Evolutionary conservation across 2,329 filamentous ascomycete species (phyloP).

Genomic region (Diaporthe helianthi): DNA sequence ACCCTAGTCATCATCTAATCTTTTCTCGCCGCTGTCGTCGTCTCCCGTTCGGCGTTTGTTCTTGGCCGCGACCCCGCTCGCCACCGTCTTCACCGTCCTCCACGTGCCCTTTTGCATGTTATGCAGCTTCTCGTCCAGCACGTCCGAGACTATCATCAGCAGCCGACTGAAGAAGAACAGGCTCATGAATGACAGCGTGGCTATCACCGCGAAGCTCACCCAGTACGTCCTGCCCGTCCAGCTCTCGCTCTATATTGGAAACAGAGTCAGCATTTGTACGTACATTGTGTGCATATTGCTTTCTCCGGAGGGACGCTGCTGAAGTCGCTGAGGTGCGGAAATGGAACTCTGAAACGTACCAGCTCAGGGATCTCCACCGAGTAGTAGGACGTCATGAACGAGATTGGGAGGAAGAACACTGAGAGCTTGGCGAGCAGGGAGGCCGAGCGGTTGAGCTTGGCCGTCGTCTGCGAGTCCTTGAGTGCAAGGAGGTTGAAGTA

Average conservation of each 20-base stretch:
- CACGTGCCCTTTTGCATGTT: constrained; percentile 23
- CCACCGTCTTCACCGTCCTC: constrained; percentile 14
- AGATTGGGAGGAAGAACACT: constrained; percentile 78
- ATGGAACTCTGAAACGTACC: neutral
- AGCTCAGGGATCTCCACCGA: constrained; percentile 68
- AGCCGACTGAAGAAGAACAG: constrained; percentile 61
- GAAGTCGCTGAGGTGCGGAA: neutral
- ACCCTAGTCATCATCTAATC: neutral
- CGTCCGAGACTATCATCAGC: constrained; percentile 54
- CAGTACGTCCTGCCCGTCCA: constrained; percentile 72
- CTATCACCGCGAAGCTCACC: constrained; percentile 69
- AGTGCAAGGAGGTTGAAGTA: constrained; percentile 82
- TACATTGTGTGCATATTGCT: neutral
- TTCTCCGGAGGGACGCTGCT: neutral
- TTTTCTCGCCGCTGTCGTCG: neutral
- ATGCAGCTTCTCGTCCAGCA: constrained; percentile 46
- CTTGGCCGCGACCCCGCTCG: neutral
- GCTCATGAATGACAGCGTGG: constrained; percentile 63
- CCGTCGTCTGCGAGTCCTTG: constrained; percentile 76
- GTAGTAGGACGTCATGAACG: constrained; percentile 78
- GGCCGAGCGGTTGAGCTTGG: constrained; percentile 74
- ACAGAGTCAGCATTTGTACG: neutral
- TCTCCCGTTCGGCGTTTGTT: neutral
- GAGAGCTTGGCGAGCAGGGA: constrained; percentile 77
- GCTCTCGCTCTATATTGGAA: constrained; percentile 44